Base-by-base conservation (phyloP, 1,284 basidiomycete species). In the Rhodotorula sp. region DNA sequence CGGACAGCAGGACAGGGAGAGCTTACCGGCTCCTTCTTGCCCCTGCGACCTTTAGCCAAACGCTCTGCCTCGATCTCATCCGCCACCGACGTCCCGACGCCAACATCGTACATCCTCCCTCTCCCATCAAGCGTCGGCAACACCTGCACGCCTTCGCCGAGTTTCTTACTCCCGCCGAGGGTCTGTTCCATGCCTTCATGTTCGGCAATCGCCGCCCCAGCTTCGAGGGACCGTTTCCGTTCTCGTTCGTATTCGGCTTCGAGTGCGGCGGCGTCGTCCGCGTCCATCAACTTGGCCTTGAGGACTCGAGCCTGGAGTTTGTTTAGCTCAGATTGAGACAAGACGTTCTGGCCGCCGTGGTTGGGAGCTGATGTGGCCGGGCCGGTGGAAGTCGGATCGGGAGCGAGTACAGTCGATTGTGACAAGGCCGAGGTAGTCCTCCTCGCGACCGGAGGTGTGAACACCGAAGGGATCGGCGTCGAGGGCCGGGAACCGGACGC, bases 261-360 rank as follows among this genome's bases (percentile, higher is more conserved):
- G 56, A 98, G 82, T 42, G 84, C 83, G 44, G 86, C 85, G 8
- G 91, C 90, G 77, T 93, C 86, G 0, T 83, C 82, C 29, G 64
- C 60, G 29, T 84, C 86, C 85, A 90, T 90, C 37, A 99, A 84
- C 80, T 91, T 95, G 15, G 95, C 94, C 26, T 93, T 88, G 24
- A 99, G 82, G 2, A 96, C 93, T 75, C 90, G 90, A 12, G 95
- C 96, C 81, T 98, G 95, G 1, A 99, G 82, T 78, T 89, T 90
- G 82, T 99, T 99, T 55, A 99, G 84, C 48, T 90, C 90, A 49
- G 81, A 81, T 14, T 82, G 78, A 0, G 81, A 80, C 64, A 85
- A 72, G 20, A 80, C 77, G 2, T 82, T 80, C 8, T n/a, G 14
- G 44, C 22, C 6, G 49, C 54, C 10, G 22, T 12, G n/a, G 42